Evolutionary conservation across 257 asterid genomes (phyloP), one percentile per base, ranked within the genome.

Genomic region (Solanum clarkiae): DNA sequence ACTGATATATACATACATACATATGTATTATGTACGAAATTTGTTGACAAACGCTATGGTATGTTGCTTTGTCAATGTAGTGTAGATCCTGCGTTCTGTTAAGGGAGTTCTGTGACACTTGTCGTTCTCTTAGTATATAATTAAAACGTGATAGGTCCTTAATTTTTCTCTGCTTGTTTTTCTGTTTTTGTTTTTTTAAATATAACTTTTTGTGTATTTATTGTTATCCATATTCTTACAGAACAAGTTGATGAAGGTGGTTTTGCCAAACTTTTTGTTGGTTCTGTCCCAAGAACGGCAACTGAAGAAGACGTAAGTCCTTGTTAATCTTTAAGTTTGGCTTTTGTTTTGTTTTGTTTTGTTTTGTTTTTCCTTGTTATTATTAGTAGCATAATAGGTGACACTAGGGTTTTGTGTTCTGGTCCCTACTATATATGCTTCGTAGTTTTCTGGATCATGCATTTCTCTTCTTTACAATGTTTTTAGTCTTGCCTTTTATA

Each of bases 271-370:
- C 97, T 95, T 56, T 95, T 95, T 88, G 96, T 95, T 65, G 99
- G 99, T 84, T 95, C 99, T 81, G 98, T 95, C 83, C 99, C 99
- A 8, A 90, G 97, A 92, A 91, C 96, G 4, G 93, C 92, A 72
- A 93, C 94, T 14, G 99, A 95, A 87, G 93, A 92, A 77, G 98
- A 95, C 87, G 99, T 95, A 90, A 92, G 97, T 90, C 72, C 84
- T 57, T 83, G 59, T 16, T 83, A 15, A 16, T 77, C 26, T 29
- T 77, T 9, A 26, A 26, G 16, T 18, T 54, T 53, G 65, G 42
- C 26, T 15, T 77, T 51, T 77, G 59, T 53, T 32, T 77, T 77
- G 24, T 26, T 53, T 77, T 77, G 24, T 26, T 53, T 77, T 26
- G 24, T 26, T 53, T 77, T 77, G 24, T 26, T 53, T 77, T 26